phyloP scores from a whole-genome alignment of 2,329 filamentous ascomycete species.

The Botrytis paeoniae region DNA sequence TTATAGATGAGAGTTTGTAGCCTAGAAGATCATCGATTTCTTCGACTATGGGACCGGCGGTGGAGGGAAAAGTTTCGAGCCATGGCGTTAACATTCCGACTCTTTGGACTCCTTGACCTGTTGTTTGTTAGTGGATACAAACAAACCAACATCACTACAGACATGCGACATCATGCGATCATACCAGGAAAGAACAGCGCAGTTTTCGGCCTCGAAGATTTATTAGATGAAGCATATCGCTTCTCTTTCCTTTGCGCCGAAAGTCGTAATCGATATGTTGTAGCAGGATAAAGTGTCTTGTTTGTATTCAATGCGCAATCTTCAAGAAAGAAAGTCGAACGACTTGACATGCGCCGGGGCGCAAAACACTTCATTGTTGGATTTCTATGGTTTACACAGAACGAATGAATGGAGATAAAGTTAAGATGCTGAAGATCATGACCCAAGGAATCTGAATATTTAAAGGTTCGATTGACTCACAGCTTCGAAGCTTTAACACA shows the following conservation, averaged over 20 bases:
- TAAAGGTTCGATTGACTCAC: not conserved
- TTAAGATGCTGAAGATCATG: not conserved
- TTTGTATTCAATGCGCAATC: slow-evolving; percentile 14
- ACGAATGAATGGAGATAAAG: not conserved
- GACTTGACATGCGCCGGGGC: slow-evolving; percentile 23
- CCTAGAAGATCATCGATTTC: slow-evolving; percentile 79
- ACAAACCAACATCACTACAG: not conserved
- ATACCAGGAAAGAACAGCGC: slow-evolving; percentile 42
- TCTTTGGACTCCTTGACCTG: slow-evolving; percentile 84
- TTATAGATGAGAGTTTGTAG: slow-evolving; percentile 72
- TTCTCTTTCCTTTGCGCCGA: not conserved
- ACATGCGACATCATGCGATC: slow-evolving; percentile 10
- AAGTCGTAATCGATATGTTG: slow-evolving; percentile 10
- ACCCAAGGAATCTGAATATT: not conserved
- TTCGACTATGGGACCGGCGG: slow-evolving; percentile 72
- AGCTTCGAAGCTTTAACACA: not conserved
- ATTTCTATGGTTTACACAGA: not conserved
- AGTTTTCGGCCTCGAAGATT: slow-evolving; percentile 34
- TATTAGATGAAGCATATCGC: slow-evolving; percentile 1
- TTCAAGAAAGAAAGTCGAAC: slow-evolving; percentile 13
- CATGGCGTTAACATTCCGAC: slow-evolving; percentile 85
- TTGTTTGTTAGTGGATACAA: not conserved
- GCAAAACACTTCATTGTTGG: slow-evolving; percentile 32
- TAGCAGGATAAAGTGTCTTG: not conserved
- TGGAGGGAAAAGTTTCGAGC: slow-evolving; percentile 80